Conservation (phyloP, 164 flowering plant genomes). For the Aristolochia contorta region DNA sequence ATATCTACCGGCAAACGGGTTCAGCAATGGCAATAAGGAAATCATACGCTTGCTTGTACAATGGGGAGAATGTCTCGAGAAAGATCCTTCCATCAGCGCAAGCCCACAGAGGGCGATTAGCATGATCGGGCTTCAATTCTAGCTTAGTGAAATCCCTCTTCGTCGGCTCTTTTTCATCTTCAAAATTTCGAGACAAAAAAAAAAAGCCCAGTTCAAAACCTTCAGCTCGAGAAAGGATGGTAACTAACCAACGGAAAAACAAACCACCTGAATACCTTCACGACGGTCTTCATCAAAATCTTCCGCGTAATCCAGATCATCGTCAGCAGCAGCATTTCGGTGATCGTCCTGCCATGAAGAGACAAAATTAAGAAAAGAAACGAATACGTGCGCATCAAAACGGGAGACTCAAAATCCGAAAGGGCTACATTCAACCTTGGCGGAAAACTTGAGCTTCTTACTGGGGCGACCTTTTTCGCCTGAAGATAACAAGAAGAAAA, state of each 20-base stretch:
- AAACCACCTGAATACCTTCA: slow-evolving; percentile 12
- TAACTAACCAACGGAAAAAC: too few species aligned
- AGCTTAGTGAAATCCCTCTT: slow-evolving; percentile 77
- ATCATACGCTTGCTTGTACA: slow-evolving; percentile 94
- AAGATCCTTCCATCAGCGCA: slow-evolving; percentile 92
- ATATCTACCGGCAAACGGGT: slow-evolving; percentile 85
- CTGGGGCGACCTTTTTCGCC: slow-evolving; percentile 52
- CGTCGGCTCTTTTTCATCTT: slow-evolving; percentile 28
- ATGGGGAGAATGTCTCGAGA: slow-evolving; percentile 76
- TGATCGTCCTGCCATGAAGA: slow-evolving; percentile 17
- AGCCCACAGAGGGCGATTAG: slow-evolving; percentile 88
- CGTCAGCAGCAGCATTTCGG: slow-evolving; percentile 17
- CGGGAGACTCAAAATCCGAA: neutral
- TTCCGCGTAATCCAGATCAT: slow-evolving; percentile 11
- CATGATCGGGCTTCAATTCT: slow-evolving; percentile 82
- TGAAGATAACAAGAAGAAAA: slow-evolving; percentile 12
- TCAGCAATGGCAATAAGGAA: slow-evolving; percentile 97
- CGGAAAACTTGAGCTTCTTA: slow-evolving; percentile 37
- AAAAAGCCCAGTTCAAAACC: neutral
- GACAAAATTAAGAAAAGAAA: neutral
- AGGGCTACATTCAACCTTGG: slow-evolving; percentile 13
- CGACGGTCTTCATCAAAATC: slow-evolving; percentile 23
- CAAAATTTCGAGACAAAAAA: neutral
- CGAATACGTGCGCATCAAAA: neutral
- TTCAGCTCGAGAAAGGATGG: too few species aligned